Evolutionary conservation across 2,329 filamentous ascomycete genomes (phyloP), one percentile per base, ranked within the genome.

Genomic region (Chaetomium sp.): DNA sequence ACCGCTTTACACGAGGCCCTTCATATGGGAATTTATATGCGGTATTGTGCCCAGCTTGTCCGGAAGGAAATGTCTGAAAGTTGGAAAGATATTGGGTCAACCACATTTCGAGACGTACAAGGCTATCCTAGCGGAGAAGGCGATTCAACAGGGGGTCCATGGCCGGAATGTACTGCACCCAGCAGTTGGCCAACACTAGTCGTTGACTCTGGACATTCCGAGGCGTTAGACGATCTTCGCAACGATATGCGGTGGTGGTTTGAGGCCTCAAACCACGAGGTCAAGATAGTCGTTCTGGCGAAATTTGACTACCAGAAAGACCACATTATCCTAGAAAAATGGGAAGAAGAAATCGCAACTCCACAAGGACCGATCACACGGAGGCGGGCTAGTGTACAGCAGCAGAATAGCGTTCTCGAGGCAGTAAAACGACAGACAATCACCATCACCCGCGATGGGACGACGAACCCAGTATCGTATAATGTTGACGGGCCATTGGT

Each of bases 231-330:
- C 6, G 27, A 45, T 11, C 41, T 27, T 27, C 19, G 19, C 19
- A 27, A 27, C 2, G 19, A 27, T 27, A 27, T 27, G 19, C 19
- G 19, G 36, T 57, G 55, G 60, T 62, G 60, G 56, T 61, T 59
- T 48, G 40, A 40, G 32, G 42, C 53, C 14, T 62, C 59, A 27
- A 42, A 57, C 11, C 61, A 62, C 49, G 37, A 61, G 33, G 55
- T 62, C 42, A 56, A 61, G 44, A 56, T 61, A 53, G 61, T 55
- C 41, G 45, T 61, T 54, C 61, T 62, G n/a, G 47, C 46, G 37
- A 60, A 59, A 32, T 52, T 59, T 40, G 50, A 59, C 27, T 6
- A 12, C 38, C 11, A 41, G 19, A 27, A 12, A 19, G n/a, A 8
- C n/a, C 14, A 12, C 10, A 55, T 61, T 41, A 48, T 49, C 14